Conservation (phyloP, 2,329 filamentous ascomycete genomes). For the Aspergillus fischeri region DNA sequence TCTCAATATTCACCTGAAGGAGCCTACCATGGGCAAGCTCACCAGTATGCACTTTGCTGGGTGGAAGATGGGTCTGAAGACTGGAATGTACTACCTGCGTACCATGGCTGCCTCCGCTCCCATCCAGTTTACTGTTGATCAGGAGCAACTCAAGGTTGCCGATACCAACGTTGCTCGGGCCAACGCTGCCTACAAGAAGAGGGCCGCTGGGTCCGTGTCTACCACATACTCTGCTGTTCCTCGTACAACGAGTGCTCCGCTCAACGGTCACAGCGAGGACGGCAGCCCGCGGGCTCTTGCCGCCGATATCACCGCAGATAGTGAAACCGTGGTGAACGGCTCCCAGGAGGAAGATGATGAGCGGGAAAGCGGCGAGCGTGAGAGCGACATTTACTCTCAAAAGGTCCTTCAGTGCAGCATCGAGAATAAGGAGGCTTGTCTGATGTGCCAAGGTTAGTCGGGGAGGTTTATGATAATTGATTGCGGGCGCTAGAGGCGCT, state of each 20-base stretch:
- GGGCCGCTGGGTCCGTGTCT: conserved; percentile 55
- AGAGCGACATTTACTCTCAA: conserved; percentile 93
- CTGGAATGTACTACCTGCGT: conserved; percentile 99
- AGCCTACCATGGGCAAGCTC: conserved; percentile 99
- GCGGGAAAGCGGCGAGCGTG: conserved; percentile 67
- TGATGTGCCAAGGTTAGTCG: conserved; percentile 91
- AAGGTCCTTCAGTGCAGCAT: conserved; percentile 92
- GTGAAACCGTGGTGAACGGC: conserved; percentile 22
- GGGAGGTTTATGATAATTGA: background rate
- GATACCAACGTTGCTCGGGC: conserved; percentile 72
- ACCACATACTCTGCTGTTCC: conserved; percentile 60
- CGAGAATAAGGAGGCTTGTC: conserved; percentile 88
- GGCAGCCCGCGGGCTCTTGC: conserved; percentile 46
- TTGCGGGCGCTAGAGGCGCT: background rate
- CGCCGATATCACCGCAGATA: conserved; percentile 61
- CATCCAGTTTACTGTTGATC: conserved; percentile 98
- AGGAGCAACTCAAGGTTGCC: conserved; percentile 83
- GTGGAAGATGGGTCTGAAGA: conserved; percentile 99
- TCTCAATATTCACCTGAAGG: conserved; percentile 98
- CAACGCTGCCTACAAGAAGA: conserved; percentile 63
- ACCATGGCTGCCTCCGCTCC: conserved; percentile 95
- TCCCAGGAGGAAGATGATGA: conserved; percentile 62
- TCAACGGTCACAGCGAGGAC: conserved; percentile 51
- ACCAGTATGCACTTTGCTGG: conserved; percentile 99
- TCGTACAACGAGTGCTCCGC: conserved; percentile 61